phyloP scores from a whole-genome alignment of 805 yeast species.

The Metschnikowia shivogae region DNA sequence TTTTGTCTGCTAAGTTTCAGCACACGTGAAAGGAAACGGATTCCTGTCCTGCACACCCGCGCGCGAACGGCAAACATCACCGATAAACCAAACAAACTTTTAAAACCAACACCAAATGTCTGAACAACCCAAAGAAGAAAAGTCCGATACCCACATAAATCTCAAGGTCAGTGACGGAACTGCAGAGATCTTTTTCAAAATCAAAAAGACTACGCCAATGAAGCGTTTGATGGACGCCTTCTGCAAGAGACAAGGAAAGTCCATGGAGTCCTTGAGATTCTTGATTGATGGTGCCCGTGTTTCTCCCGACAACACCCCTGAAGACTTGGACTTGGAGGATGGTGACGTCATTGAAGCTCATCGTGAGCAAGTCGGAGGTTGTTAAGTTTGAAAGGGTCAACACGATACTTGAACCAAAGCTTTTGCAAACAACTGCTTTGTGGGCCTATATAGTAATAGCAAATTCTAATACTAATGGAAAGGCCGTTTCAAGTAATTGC shows the following conservation, averaged over 20 bases:
- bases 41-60: constrained; percentile 2
- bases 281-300: constrained; percentile 92
- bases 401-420: too few species aligned
- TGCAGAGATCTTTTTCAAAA: constrained; percentile 92
- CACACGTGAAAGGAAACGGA: too few species aligned
- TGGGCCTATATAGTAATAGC: too few species aligned
- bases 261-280: constrained; percentile 76
- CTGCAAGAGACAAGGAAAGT: constrained; percentile 95
- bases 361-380: constrained; percentile 84
- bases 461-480: too few species aligned
- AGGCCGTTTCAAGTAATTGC: too few species aligned
- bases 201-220: constrained; percentile 87
- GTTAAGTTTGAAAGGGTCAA: neutral
- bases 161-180: constrained; percentile 91
- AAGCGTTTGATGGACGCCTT: constrained; percentile 96
- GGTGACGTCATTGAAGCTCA: constrained; percentile 97
- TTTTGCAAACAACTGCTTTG: too few species aligned
- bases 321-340: constrained; percentile 87
- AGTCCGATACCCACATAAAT: constrained; percentile 67
- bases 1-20: neutral
- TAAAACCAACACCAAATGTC: constrained; percentile 11
- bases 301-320: constrained; percentile 86
- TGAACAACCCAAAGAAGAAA: constrained; percentile 20
- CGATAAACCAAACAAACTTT: constrained; percentile 3
- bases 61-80: constrained; percentile 6